Percentiles rank a stretch among this genome's conserved stretches.
phyloP scores from a whole-genome alignment of 108 stramenopile genomes.

The Pseudonitzschia pungens region DNA sequence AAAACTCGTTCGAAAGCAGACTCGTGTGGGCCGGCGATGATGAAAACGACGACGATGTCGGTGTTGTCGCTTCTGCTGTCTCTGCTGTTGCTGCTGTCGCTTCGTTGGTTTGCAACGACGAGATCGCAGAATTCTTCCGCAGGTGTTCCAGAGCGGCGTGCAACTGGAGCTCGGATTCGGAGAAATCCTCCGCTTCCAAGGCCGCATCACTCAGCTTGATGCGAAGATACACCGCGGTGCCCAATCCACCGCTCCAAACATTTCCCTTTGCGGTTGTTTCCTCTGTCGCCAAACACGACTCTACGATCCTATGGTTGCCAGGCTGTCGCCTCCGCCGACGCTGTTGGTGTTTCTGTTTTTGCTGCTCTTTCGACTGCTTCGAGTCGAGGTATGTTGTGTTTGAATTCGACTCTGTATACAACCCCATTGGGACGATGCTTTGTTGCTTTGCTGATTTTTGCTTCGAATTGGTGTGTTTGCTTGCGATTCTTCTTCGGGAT shows the following conservation, averaged over 20 bases:
- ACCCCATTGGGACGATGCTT: no score
- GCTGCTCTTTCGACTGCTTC: no score
- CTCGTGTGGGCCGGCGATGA: neutral
- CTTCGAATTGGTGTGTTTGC: no score
- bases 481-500: no score
- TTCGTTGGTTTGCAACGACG: neutral
- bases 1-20: neutral
- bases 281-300: neutral
- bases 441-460: no score
- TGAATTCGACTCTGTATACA: no score
- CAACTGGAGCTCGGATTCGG: neutral
- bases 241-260: neutral
- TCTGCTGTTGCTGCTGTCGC: no score
- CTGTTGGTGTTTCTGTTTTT: no score
- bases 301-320: no score
- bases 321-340: no score
- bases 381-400: no score
- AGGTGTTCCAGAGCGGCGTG: neutral
- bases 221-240: slow-evolving; percentile 1
- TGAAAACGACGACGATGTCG: neutral
- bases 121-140: neutral
- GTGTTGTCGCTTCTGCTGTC: neutral
- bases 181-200: neutral
- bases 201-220: slow-evolving; percentile 1
- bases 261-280: neutral